Conservation (phyloP, 495 filamentous ascomycete species). For the Tuber umbilicatum region DNA sequence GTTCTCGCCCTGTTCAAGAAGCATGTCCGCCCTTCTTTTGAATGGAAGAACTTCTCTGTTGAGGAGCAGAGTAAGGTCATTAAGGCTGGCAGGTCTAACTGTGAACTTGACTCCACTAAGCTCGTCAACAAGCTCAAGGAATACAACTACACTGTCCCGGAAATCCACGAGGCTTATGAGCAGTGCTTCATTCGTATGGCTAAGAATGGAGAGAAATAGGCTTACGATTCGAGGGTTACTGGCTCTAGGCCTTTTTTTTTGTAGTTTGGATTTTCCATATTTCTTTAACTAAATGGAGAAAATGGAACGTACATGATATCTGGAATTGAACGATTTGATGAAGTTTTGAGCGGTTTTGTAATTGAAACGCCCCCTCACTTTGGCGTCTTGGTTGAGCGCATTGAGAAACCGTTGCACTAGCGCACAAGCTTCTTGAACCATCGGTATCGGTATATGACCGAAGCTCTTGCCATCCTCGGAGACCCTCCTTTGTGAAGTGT, state of each 20-base stretch:
- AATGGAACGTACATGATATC: neutral
- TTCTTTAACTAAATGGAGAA: neutral
- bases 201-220: conserved; percentile 46
- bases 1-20: conserved; percentile 57
- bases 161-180: conserved; percentile 57
- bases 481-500: neutral
- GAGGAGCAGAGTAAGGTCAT: conserved; percentile 62
- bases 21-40: conserved; percentile 55
- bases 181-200: conserved; percentile 61
- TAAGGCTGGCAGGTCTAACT: conserved; percentile 60
- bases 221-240: neutral
- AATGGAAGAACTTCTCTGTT: conserved; percentile 61
- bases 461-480: neutral
- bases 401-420: neutral
- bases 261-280: neutral
- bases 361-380: neutral
- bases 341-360: neutral
- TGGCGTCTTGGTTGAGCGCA: neutral
- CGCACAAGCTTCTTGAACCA: neutral
- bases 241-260: neutral
- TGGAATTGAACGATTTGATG: neutral
- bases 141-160: conserved; percentile 54
- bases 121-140: conserved; percentile 55
- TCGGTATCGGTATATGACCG: too few relatives aligned
- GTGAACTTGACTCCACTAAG: conserved; percentile 57